Evolutionary conservation across 2,329 filamentous ascomycete genomes (phyloP).

Genomic region (Cadophora malorum): DNA sequence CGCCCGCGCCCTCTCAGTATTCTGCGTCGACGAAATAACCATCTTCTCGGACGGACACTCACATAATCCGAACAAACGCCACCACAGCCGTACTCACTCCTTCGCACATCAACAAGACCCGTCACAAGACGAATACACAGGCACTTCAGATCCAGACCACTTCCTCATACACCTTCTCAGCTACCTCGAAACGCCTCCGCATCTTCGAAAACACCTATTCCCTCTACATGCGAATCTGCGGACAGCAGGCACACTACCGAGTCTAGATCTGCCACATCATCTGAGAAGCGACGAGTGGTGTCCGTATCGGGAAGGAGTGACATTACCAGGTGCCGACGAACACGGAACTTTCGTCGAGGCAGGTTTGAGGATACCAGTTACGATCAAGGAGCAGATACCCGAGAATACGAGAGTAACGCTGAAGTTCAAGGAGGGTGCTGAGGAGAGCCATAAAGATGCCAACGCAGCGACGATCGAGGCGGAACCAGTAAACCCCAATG

Average conservation of each 20-base stretch:
- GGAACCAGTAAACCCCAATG: constrained; percentile 69
- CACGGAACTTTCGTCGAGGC: constrained; percentile 62
- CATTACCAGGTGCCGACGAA: constrained; percentile 54
- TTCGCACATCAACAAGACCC: constrained; percentile 51
- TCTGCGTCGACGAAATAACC: constrained; percentile 83
- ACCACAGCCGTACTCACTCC: constrained; percentile 35
- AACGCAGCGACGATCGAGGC: constrained; percentile 47
- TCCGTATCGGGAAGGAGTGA: constrained; percentile 79
- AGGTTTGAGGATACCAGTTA: constrained; percentile 60
- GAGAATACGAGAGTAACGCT: constrained; percentile 77
- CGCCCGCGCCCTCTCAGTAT: constrained; percentile 81
- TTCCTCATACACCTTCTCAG: constrained; percentile 80
- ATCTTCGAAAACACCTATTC: constrained; percentile 78
- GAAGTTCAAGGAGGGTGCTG: constrained; percentile 58
- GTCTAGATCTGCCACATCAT: constrained; percentile 86
- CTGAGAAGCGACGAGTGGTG: constrained; percentile 78
- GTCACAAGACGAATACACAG: constrained; percentile 60
- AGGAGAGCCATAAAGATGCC: constrained; percentile 47
- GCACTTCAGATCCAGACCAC: constrained; percentile 75
- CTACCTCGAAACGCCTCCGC: constrained; percentile 84
- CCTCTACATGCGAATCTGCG: constrained; percentile 79
- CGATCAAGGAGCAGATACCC: constrained; percentile 58
- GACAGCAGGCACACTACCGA: constrained; percentile 75
- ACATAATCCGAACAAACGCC: constrained; percentile 38
- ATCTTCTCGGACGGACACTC: constrained; percentile 76